Conservation (phyloP, 2,329 filamentous ascomycete species). For the Arthrobotrys sinensis region DNA sequence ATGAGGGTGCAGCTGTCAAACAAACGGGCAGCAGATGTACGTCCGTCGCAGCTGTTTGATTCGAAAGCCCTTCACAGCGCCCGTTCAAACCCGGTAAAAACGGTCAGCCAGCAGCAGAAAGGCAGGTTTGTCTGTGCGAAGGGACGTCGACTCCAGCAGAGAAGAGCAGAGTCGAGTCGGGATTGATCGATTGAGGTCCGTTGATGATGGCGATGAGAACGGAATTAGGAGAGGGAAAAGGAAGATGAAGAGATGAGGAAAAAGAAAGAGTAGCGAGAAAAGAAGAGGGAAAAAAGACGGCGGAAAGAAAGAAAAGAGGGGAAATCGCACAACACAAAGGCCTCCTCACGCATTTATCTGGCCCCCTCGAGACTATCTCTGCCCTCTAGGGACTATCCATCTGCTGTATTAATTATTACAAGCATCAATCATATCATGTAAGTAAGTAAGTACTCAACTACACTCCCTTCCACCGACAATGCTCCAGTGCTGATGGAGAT, state of each 20-base stretch:
- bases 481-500: not conserved
- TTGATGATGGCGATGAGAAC: not conserved
- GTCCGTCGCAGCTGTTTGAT: conserved; percentile 19
- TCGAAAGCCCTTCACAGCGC: not conserved
- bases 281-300: conserved; percentile 15
- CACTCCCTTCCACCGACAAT: too few species aligned
- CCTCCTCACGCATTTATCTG: too few species aligned
- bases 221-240: not conserved
- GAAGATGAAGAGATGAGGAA: not conserved
- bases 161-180: not conserved
- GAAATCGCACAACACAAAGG: conserved; percentile 20
- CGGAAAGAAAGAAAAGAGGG: conserved; percentile 22
- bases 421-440: too few species aligned
- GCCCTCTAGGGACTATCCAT: not conserved
- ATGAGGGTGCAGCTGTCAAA: conserved; percentile 35
- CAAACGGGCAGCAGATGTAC: not conserved
- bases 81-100: conserved; percentile 42
- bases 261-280: conserved; percentile 15
- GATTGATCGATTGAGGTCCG: not conserved
- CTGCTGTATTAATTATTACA: not conserved
- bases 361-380: conserved; percentile 14
- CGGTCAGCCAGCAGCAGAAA: conserved; percentile 2
- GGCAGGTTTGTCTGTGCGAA: conserved; percentile 14
- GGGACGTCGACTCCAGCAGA: not conserved
- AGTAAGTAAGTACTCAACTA: too few species aligned